These are phyloP conservation scores for Plenodomus tracheiphilus DNA, from an alignment of 2,329 filamentous ascomycete species.

Conservation along the genomic window DNA sequence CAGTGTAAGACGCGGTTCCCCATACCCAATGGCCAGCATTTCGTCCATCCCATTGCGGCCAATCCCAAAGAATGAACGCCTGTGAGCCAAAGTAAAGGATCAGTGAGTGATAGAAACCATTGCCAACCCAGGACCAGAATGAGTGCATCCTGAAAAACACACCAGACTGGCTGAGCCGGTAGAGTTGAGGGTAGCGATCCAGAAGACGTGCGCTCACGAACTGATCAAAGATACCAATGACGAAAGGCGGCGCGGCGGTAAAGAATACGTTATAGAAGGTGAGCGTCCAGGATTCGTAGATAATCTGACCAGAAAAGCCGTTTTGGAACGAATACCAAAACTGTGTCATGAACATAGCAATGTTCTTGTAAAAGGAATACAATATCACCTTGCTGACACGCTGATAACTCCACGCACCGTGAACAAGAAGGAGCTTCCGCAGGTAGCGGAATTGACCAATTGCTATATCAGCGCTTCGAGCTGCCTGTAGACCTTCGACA, in stretches of 20 bases:
- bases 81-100: conserved; percentile 86
- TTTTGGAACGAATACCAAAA: conserved; percentile 99
- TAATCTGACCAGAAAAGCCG: conserved; percentile 94
- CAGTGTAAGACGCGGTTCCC: conserved; percentile 92
- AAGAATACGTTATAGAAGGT: conserved; percentile 99
- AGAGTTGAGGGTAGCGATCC: conserved; percentile 94
- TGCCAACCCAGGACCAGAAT: conserved; percentile 89
- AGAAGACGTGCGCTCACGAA: conserved; percentile 93
- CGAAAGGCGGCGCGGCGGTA: conserved; percentile 89
- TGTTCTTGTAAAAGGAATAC: conserved; percentile 99
- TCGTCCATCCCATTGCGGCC: conserved; percentile 76
- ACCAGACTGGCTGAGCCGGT: conserved; percentile 89
- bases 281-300: conserved; percentile 99
- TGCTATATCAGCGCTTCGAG: conserved; percentile 90
- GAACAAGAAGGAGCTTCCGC: conserved; percentile 89
- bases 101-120: conserved; percentile 94
- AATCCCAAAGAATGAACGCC: conserved; percentile 80
- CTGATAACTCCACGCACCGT: conserved; percentile 97
- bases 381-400: conserved; percentile 95
- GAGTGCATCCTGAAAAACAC: conserved; percentile 91
- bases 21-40: conserved; percentile 95
- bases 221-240: conserved; percentile 95
- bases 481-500: conserved; percentile 94
- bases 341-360: conserved; percentile 97
- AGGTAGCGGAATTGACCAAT: conserved; percentile 96